Evolutionary conservation across 768 basidiomycete genomes (phyloP).

Genomic region (Hypholoma sublateritium): DNA sequence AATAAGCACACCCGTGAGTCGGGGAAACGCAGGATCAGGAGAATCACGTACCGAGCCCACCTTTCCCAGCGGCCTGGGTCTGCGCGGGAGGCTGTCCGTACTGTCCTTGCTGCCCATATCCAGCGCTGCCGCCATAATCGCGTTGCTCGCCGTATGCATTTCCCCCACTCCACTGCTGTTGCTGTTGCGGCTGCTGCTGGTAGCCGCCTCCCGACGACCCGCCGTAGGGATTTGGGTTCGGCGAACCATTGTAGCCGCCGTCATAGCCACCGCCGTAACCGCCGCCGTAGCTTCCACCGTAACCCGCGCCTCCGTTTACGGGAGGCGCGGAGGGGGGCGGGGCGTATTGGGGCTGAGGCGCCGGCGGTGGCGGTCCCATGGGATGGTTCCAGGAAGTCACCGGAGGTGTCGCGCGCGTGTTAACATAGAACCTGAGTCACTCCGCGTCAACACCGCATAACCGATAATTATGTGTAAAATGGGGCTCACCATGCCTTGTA

Average conservation of each 20-base stretch:
- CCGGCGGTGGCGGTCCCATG: conserved; percentile 45
- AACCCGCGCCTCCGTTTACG: conserved; percentile 26
- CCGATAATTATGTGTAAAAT: neutral
- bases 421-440: conserved; percentile 70
- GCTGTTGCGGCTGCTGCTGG: conserved; percentile 15
- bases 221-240: too few species aligned
- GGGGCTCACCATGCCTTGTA: conserved; percentile 63
- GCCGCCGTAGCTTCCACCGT: conserved; percentile 7
- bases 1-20: neutral
- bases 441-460: neutral
- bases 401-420: conserved; percentile 61
- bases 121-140: conserved; percentile 14
- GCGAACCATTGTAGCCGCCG: conserved; percentile 13
- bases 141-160: neutral
- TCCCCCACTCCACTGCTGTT: conserved; percentile 5
- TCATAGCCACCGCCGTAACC: conserved; percentile 3
- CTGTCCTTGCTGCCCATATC: conserved; percentile 15
- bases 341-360: conserved; percentile 38
- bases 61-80: conserved; percentile 11
- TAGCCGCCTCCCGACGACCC: conserved; percentile 5
- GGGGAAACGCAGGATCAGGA: conserved; percentile 11
- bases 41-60: conserved; percentile 12
- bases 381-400: conserved; percentile 73
- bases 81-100: conserved; percentile 1
- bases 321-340: conserved; percentile 50